These are phyloP conservation scores for Ambrosiella beaveri DNA, from an alignment of 2,329 filamentous ascomycete species.

Conservation along the genomic window DNA sequence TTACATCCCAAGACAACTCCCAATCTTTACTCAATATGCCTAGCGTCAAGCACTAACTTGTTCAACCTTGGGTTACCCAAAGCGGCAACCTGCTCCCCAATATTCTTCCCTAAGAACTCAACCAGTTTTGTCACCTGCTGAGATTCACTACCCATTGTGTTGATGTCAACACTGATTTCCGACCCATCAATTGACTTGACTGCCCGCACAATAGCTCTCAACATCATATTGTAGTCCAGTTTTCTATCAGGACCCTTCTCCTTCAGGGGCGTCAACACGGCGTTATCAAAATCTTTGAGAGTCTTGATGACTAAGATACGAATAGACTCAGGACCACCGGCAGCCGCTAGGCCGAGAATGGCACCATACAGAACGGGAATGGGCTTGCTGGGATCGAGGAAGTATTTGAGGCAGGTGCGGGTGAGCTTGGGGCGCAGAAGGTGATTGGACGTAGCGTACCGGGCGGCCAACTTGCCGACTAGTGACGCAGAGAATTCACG, in stretches of 20 bases:
- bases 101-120: slow-evolving; percentile 37
- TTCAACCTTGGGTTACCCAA: slow-evolving; percentile 31
- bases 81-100: slow-evolving; percentile 31
- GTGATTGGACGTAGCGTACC: slow-evolving; percentile 65
- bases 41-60: slow-evolving; percentile 36
- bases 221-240: slow-evolving; percentile 37
- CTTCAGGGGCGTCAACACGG: slow-evolving; percentile 35
- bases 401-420: slow-evolving; percentile 81
- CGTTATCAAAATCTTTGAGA: slow-evolving; percentile 34
- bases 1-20: neutral
- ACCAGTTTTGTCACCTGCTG: slow-evolving; percentile 28
- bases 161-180: slow-evolving; percentile 15
- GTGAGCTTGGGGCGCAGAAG: slow-evolving; percentile 77
- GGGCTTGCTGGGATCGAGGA: slow-evolving; percentile 72
- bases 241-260: slow-evolving; percentile 29
- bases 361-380: slow-evolving; percentile 79
- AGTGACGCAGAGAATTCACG: slow-evolving; percentile 73
- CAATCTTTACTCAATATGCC: slow-evolving; percentile 27
- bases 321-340: slow-evolving; percentile 49
- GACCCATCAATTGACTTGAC: slow-evolving; percentile 27
- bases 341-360: slow-evolving; percentile 58
- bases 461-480: slow-evolving; percentile 59
- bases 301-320: slow-evolving; percentile 39
- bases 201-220: slow-evolving; percentile 38
- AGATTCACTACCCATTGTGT: slow-evolving; percentile 9